Conservation (phyloP, 2,329 filamentous ascomycete genomes). For the Fusarium foetens region DNA sequence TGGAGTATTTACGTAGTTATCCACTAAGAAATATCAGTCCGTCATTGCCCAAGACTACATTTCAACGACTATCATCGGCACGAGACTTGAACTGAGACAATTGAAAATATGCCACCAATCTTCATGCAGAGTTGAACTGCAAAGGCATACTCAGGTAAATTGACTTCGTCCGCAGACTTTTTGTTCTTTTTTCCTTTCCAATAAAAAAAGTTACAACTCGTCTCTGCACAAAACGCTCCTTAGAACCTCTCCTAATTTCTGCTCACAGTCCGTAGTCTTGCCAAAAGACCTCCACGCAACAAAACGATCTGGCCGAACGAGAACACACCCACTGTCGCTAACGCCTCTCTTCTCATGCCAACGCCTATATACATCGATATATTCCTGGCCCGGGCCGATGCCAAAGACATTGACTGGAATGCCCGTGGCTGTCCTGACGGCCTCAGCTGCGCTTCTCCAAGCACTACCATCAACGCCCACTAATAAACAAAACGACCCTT, state of each 20-base stretch:
- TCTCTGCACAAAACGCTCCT: background rate
- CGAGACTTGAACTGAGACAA: no score
- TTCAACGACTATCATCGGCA: background rate
- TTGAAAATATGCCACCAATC: no score
- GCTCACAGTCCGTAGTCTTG: background rate
- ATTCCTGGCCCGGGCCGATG: background rate
- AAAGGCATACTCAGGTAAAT: no score
- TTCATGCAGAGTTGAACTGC: no score
- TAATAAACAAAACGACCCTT: background rate
- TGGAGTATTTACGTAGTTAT: no score
- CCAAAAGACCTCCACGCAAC: background rate
- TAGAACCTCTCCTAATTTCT: background rate
- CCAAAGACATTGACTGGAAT: background rate
- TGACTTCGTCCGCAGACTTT: no score
- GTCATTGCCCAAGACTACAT: no score
- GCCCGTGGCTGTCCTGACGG: fast-evolving
- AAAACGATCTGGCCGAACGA: background rate
- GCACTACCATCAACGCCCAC: fast-evolving
- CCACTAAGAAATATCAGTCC: background rate
- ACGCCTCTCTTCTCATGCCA: background rate
- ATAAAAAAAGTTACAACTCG: background rate
- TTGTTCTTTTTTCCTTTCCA: no score
- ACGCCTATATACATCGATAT: background rate
- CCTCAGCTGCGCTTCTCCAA: background rate
- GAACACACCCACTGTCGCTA: background rate